These are phyloP conservation scores for Fusarium udum DNA, from an alignment of 2,329 filamentous ascomycete species.

Conservation along the genomic window DNA sequence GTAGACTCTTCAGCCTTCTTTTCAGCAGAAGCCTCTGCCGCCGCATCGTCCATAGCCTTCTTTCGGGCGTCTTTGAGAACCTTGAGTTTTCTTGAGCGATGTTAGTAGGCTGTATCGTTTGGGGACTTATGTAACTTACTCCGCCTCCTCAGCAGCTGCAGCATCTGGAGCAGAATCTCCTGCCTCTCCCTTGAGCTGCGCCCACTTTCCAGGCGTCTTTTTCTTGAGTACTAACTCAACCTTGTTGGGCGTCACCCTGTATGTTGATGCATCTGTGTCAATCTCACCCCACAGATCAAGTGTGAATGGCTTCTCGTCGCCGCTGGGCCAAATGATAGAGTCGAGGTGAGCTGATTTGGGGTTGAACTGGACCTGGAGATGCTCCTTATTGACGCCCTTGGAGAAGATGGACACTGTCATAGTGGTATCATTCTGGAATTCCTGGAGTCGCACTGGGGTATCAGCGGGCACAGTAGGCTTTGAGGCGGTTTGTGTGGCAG, in stretches of 20 bases:
- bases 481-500: not conserved
- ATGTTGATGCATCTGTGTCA: slow-evolving; percentile 67
- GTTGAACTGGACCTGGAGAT: slow-evolving; percentile 51
- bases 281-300: slow-evolving; percentile 73
- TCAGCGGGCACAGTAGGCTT: slow-evolving; percentile 38
- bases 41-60: slow-evolving; percentile 31
- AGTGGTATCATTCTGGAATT: slow-evolving; percentile 49
- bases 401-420: slow-evolving; percentile 55
- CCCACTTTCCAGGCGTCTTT: slow-evolving; percentile 74
- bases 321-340: slow-evolving; percentile 49
- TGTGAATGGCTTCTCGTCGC: slow-evolving; percentile 70
- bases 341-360: slow-evolving; percentile 42
- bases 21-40: not conserved
- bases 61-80: slow-evolving; percentile 34
- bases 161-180: not conserved
- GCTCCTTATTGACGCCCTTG: slow-evolving; percentile 54
- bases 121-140: slow-evolving; percentile 28
- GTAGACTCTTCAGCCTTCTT: not conserved
- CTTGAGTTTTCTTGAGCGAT: slow-evolving; percentile 17
- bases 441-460: slow-evolving; percentile 44
- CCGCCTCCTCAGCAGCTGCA: slow-evolving; percentile 9
- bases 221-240: slow-evolving; percentile 82
- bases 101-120: slow-evolving; percentile 2
- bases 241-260: slow-evolving; percentile 77
- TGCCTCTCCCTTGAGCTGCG: slow-evolving; percentile 41